Conservation (phyloP, 2,329 filamentous ascomycete genomes). For the Chaetomiaceae sp. region DNA sequence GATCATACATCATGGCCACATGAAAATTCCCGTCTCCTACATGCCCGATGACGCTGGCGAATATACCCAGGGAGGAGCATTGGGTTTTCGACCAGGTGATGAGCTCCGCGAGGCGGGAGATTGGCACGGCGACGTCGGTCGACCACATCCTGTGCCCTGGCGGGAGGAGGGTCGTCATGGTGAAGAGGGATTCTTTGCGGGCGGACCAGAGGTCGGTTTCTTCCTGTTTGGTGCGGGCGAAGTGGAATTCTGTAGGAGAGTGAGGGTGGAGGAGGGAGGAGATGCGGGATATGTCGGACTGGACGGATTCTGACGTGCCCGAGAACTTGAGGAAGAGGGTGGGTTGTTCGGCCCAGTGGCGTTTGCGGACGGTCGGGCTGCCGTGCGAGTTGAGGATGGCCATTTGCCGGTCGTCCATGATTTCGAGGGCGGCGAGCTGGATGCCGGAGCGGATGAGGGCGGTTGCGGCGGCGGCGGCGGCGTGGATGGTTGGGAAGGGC, state of each 20-base stretch:
- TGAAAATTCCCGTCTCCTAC: constrained; percentile 69
- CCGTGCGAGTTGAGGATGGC: constrained; percentile 59
- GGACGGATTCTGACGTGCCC: constrained; percentile 58
- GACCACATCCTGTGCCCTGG: constrained; percentile 66
- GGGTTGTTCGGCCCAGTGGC: constrained; percentile 62
- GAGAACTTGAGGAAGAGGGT: constrained; percentile 75
- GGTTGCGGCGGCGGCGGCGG: constrained; percentile 61
- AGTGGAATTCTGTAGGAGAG: constrained; percentile 55
- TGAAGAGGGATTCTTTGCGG: constrained; percentile 70
- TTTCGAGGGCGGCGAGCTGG: constrained; percentile 61
- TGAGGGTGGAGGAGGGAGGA: constrained; percentile 55
- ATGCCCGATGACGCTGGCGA: constrained; percentile 59
- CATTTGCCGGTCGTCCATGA: constrained; percentile 65
- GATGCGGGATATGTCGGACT: constrained; percentile 59
- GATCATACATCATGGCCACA: constrained; percentile 38
- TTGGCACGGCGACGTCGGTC: constrained; percentile 75
- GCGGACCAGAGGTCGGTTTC: constrained; percentile 70
- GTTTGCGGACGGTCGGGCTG: constrained; percentile 50
- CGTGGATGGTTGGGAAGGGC: constrained; percentile 53
- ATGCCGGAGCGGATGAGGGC: constrained; percentile 61
- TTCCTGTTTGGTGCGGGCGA: constrained; percentile 60
- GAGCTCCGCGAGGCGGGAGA: constrained; percentile 66
- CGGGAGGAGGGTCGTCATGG: constrained; percentile 61
- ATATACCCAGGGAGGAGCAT: constrained; percentile 51
- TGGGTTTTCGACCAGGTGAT: constrained; percentile 63